Base-by-base conservation (phyloP, 345 rosid genomes). In the Arabis hirsuta region DNA sequence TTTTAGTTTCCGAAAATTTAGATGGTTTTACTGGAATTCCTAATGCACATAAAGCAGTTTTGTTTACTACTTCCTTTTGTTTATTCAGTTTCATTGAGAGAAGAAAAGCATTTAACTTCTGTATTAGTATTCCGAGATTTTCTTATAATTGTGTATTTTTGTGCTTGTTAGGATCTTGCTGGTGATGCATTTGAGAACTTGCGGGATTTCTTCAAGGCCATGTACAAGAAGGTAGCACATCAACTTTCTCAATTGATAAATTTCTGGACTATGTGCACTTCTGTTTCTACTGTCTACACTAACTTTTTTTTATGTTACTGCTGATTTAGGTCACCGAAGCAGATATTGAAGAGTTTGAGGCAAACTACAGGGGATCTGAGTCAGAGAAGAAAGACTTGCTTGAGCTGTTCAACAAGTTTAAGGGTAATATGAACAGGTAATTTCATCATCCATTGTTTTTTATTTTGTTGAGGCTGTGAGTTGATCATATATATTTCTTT, bases 341-440 rank as follows among this genome's bases (percentile, higher is more conserved):
- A 60, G 96, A 90, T 76, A 88, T 94, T 12, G 90, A 86, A 76
- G 96, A 89, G 82, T 90, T 89, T 76, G 85, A 85, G 81, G 96
- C 88, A 73, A 84, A 81, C 73, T 87, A 94, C 54, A 84, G 97
- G 72, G 98, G 97, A 20, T 94, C 96, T 36, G 90, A 89, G 78
- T 86, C 90, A 8, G 97, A 94, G 87, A 89, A 86, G 85, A 86
- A 80, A 65, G 97, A 94, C 82, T 78, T 94, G 79, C 76, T 90
- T 76, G 87, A 85, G 45, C 84, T 91, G 26, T 89, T 87, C 45
- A 73, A 76, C 55, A 63, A 83, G 78, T 80, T 20, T 77, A 81
- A 84, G 87, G 97, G 97, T 52, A 77, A 84, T 26, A 90, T 89
- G 97, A 79, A 82, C 74, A 89, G 86, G 98, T 89, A 65, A n/a